Conservation (phyloP, 345 rosid genomes). For the Bruguiera parviflora region DNA sequence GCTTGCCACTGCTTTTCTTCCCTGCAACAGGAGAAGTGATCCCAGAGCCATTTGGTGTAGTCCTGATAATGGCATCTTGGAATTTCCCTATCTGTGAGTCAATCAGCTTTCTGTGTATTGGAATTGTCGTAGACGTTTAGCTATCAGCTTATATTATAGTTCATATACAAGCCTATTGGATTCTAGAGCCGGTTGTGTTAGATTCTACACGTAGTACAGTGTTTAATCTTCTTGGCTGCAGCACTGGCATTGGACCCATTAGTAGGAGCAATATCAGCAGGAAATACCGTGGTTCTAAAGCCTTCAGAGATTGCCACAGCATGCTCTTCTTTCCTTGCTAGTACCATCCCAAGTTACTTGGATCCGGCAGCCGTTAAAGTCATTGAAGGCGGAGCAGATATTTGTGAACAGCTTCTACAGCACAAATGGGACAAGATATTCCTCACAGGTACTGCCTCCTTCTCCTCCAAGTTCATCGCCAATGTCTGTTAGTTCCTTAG, state of each 20-base stretch:
- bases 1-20: constrained; percentile 50
- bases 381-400: constrained; percentile 59
- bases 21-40: constrained; percentile 63
- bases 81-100: constrained; percentile 82
- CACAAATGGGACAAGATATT: constrained; percentile 91
- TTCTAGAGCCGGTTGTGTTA: too few relatives aligned
- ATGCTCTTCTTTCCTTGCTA: constrained; percentile 51
- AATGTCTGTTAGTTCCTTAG: neutral
- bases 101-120: neutral
- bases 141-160: too few relatives aligned
- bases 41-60: constrained; percentile 77
- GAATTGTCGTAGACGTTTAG: too few relatives aligned
- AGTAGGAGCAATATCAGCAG: constrained; percentile 91
- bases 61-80: constrained; percentile 72
- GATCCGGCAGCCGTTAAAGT: constrained; percentile 69
- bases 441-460: constrained; percentile 58
- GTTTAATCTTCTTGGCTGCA: constrained; percentile 30
- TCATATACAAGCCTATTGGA: too few relatives aligned
- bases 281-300: constrained; percentile 70
- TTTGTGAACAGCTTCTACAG: constrained; percentile 47
- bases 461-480: neutral
- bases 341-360: constrained; percentile 56
- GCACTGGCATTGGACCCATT: constrained; percentile 75
- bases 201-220: neutral
- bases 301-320: constrained; percentile 70